phyloP scores from a whole-genome alignment of 768 basidiomycete genomes.

The Xerocomellus chrysenteron region DNA sequence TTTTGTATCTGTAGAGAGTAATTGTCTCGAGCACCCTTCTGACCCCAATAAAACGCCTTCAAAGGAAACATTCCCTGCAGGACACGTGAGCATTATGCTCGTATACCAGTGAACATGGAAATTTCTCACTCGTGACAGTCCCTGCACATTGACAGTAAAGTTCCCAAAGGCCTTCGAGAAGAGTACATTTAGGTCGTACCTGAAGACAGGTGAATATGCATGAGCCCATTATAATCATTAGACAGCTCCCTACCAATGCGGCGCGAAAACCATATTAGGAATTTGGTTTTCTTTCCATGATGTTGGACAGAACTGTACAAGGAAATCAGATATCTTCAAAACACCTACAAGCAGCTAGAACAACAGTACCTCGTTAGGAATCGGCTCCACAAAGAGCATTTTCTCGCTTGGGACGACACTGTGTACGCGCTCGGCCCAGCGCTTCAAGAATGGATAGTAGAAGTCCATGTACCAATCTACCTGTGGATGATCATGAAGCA shows the following conservation, averaged over 20 bases:
- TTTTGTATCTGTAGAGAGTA: conserved; percentile 80
- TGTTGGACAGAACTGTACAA: conserved; percentile 67
- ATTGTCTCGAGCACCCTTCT: conserved; percentile 76
- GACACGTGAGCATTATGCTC: conserved; percentile 7
- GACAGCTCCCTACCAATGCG: conserved; percentile 57
- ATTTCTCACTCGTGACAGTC: conserved; percentile 69
- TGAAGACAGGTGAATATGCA: conserved; percentile 25
- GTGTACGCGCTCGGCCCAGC: conserved; percentile 65
- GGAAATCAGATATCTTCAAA: conserved; percentile 2
- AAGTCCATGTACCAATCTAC: conserved; percentile 86
- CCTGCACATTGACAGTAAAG: conserved; percentile 92
- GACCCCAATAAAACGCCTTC: conserved; percentile 86
- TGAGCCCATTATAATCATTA: not conserved
- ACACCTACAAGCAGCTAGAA: not conserved
- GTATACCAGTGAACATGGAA: not conserved
- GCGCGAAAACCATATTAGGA: conserved; percentile 64
- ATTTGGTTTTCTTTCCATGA: conserved; percentile 68
- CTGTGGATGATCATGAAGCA: conserved; percentile 34
- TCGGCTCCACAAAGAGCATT: conserved; percentile 75
- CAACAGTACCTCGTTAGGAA: conserved; percentile 83
- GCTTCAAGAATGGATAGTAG: conserved; percentile 73
- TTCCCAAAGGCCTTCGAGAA: conserved; percentile 83
- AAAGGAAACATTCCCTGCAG: conserved; percentile 80
- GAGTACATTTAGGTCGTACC: conserved; percentile 91
- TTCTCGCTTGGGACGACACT: conserved; percentile 48